A percentile compares a stretch with the other conserved stretches of the same genome.
Evolutionary conservation across 2,329 filamentous ascomycete species (phyloP).

Genomic region (Ceratocystis destructans): DNA sequence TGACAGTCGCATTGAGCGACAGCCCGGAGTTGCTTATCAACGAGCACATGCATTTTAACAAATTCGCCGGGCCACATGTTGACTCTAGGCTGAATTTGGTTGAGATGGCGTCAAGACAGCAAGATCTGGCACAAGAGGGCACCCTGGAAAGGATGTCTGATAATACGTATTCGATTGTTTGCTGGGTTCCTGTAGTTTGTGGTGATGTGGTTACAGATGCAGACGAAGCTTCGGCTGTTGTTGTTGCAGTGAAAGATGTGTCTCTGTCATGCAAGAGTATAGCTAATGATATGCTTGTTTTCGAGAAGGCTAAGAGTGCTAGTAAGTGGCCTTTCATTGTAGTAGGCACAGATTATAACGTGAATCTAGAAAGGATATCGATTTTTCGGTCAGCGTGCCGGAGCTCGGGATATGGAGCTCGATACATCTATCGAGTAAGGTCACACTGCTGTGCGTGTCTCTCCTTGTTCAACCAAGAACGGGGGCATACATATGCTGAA

Average conservation of each 20-base stretch:
- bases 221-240: neutral
- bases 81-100: constrained; percentile 6
- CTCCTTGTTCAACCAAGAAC: neutral
- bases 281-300: neutral
- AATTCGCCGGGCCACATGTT: constrained; percentile 7
- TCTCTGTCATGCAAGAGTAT: neutral
- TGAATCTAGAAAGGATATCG: neutral
- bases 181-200: constrained; percentile 1
- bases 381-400: neutral
- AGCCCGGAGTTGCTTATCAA: constrained; percentile 8
- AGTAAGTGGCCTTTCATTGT: neutral
- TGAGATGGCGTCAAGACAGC: constrained; percentile 8
- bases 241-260: neutral
- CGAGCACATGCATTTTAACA: constrained; percentile 12
- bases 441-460: neutral
- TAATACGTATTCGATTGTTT: constrained; percentile 1
- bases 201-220: constrained; percentile 1
- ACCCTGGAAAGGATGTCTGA: constrained; percentile 11
- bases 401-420: neutral
- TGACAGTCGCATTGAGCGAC: constrained; percentile 5
- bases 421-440: neutral
- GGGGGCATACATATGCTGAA: neutral
- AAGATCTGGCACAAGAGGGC: constrained; percentile 9
- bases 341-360: neutral
- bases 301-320: neutral